Conservation (phyloP, 768 basidiomycete species). For the Xanthoconium purpureum region DNA sequence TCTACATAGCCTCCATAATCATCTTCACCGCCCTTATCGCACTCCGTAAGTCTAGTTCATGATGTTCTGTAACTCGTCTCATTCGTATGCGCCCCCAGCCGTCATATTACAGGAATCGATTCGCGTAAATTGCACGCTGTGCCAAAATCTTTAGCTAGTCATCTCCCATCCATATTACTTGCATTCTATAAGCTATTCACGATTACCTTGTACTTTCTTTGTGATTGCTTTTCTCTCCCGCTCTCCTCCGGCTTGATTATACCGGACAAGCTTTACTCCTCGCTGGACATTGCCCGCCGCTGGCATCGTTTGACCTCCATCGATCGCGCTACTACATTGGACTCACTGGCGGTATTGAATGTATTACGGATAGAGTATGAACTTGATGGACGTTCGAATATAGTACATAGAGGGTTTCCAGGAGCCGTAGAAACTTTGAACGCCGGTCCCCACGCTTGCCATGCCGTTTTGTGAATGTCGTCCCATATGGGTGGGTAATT, state of each 20-base stretch:
- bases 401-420: conserved; percentile 5
- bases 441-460: background rate
- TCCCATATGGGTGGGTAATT: too few species aligned
- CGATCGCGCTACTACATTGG: conserved; percentile 12
- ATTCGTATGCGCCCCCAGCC: conserved; percentile 38
- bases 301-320: conserved; percentile 9
- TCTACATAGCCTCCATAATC: conserved; percentile 68
- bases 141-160: conserved; percentile 59
- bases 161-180: conserved; percentile 24
- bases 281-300: conserved; percentile 11
- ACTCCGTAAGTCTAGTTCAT: conserved; percentile 57
- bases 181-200: conserved; percentile 31
- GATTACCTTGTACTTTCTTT: conserved; percentile 26
- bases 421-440: background rate
- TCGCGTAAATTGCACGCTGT: conserved; percentile 62
- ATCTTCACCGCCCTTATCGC: conserved; percentile 75
- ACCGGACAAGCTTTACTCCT: conserved; percentile 11
- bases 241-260: background rate
- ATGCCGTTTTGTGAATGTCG: background rate
- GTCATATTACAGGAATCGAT: conserved; percentile 58
- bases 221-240: background rate
- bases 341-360: conserved; percentile 13
- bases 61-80: conserved; percentile 6
- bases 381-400: conserved; percentile 11
- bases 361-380: conserved; percentile 26